phyloP scores from a whole-genome alignment of 148 eudicot species.

The Limonium bicolor region DNA sequence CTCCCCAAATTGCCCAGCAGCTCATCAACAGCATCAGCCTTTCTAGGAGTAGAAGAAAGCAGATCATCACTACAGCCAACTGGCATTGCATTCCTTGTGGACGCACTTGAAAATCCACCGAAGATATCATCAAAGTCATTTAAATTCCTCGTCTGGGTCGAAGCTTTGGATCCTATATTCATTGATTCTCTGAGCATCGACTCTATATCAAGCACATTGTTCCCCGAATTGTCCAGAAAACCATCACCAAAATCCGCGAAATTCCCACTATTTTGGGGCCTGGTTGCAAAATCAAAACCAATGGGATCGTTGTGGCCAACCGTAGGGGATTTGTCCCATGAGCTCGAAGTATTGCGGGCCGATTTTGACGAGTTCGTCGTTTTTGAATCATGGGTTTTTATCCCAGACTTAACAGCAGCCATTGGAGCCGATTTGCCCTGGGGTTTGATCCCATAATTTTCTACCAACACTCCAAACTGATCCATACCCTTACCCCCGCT shows the following conservation, averaged over 20 bases:
- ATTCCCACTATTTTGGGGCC: conserved; percentile 10
- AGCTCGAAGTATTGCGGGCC: conserved; percentile 2
- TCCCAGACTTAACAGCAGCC: conserved; percentile 35
- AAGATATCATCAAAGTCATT: conserved; percentile 26
- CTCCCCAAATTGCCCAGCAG: conserved; percentile 36
- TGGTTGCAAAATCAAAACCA: conserved; percentile 13
- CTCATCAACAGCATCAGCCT: conserved; percentile 30
- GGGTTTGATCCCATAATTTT: conserved; percentile 62
- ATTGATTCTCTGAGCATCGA: conserved; percentile 20
- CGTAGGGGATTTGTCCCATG: conserved; percentile 16
- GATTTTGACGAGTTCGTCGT: conserved; percentile 7
- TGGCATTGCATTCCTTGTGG: conserved; percentile 1
- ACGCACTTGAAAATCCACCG: conserved; percentile 33
- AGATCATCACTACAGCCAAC: conserved; percentile 28
- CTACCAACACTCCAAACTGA: conserved; percentile 74
- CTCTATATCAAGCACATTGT: conserved; percentile 26
- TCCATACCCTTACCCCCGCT: conserved; percentile 27
- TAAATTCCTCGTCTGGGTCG: no score
- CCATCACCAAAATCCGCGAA: conserved; percentile 25
- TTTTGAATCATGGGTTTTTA: conserved; percentile 7
- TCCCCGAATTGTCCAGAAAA: conserved; percentile 16
- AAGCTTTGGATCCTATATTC: conserved; percentile 13
- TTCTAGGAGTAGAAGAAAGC: conserved; percentile 18
- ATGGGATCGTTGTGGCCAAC: conserved; percentile 30
- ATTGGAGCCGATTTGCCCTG: conserved; percentile 59